A percentile compares a stretch with the other conserved stretches of the same genome.
phyloP scores from a whole-genome alignment of 805 yeast genomes.

The Metschnikowia similis region DNA sequence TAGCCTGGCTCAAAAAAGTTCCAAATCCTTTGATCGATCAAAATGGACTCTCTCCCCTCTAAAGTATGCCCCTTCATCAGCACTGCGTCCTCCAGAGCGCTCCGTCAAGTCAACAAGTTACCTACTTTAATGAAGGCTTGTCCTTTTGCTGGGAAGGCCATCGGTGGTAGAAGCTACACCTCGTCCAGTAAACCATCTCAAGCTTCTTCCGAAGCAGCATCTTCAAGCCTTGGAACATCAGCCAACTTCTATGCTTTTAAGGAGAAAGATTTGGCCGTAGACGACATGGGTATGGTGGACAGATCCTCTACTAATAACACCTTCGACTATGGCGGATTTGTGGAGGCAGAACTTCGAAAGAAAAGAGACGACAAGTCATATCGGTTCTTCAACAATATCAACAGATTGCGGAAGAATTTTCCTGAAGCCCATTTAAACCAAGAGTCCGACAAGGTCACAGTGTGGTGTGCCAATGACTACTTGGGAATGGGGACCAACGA shows the following conservation, averaged over 20 bases:
- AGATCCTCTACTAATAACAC: slow-evolving; percentile 43
- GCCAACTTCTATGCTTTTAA: slow-evolving; percentile 32
- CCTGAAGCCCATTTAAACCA: slow-evolving; percentile 84
- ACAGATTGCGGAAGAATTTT: slow-evolving; percentile 89
- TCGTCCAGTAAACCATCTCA: slow-evolving; percentile 42
- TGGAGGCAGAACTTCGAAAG: slow-evolving; percentile 59
- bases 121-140: slow-evolving; percentile 54
- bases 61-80: slow-evolving; percentile 81
- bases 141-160: slow-evolving; percentile 88
- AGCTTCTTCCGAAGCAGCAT: slow-evolving; percentile 37
- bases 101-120: slow-evolving; percentile 51
- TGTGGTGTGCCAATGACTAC: slow-evolving; percentile 99
- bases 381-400: slow-evolving; percentile 94
- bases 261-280: slow-evolving; percentile 23
- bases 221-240: slow-evolving; percentile 27
- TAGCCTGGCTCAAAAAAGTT: not conserved
- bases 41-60: slow-evolving; percentile 78
- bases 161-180: slow-evolving; percentile 46
- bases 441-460: slow-evolving; percentile 84
- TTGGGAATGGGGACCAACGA: slow-evolving; percentile 89
- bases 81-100: slow-evolving; percentile 52
- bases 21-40: not conserved
- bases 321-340: slow-evolving; percentile 71
- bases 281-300: slow-evolving; percentile 21
- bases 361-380: slow-evolving; percentile 89